Evolutionary conservation across 768 basidiomycete genomes (phyloP).

Genomic region (Tremella fuciformis): DNA sequence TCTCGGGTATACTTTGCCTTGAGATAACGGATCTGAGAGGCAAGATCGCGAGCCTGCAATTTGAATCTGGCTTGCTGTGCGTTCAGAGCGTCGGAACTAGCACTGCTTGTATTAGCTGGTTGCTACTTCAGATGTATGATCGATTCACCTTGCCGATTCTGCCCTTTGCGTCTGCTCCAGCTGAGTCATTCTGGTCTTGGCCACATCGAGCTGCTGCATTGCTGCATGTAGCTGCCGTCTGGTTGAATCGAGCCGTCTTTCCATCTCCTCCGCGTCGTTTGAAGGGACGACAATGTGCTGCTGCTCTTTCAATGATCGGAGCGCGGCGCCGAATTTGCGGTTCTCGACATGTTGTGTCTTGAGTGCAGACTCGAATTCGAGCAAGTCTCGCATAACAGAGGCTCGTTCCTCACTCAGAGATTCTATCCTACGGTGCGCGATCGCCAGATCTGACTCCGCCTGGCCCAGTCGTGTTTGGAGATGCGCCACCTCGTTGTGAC

Average conservation of each 20-base stretch:
- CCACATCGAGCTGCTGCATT: not conserved
- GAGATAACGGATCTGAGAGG: constrained; percentile 85
- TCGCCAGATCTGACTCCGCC: too few species aligned
- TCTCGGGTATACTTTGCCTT: constrained; percentile 90
- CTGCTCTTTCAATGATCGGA: constrained; percentile 27
- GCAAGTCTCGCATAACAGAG: constrained; percentile 23
- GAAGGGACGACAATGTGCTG: constrained; percentile 5
- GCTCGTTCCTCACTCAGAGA: constrained; percentile 19
- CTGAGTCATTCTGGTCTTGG: not conserved
- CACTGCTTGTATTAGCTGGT: too few species aligned
- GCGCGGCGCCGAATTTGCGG: constrained; percentile 21
- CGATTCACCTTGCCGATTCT: too few species aligned
- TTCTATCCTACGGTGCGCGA: not conserved
- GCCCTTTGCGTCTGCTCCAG: not conserved
- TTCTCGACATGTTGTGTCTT: constrained; percentile 45
- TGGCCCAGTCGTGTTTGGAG: too few species aligned
- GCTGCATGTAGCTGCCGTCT: constrained; percentile 41
- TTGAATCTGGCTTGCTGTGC: constrained; percentile 33
- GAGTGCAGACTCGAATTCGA: constrained; percentile 37
- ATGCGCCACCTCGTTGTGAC: too few species aligned
- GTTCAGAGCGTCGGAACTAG: not conserved
- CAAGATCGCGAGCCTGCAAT: constrained; percentile 56
- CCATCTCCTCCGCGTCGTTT: constrained; percentile 48
- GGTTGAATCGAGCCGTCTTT: constrained; percentile 52
- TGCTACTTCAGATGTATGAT: too few species aligned